Base-by-base conservation (phyloP, 2,329 filamentous ascomycete species). In the Grosmannia huntii region DNA sequence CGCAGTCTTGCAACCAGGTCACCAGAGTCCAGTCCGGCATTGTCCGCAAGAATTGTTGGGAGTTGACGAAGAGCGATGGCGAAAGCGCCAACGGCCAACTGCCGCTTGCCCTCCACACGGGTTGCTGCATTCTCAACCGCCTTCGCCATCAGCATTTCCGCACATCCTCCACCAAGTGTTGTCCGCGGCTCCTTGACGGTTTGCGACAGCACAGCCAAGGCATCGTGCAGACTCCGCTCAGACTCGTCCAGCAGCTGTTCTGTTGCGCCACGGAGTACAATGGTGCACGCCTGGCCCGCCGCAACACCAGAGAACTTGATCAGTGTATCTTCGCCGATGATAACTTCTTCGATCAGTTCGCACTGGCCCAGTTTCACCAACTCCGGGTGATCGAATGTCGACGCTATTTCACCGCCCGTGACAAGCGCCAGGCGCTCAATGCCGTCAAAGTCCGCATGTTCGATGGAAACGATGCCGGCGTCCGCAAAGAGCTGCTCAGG, bases 91-190 rank as follows among this genome's bases (percentile, higher is more conserved):
- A 97, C 92, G 2, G 94, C 94, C 67, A 96, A 80, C 66, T 95
- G 91, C 73, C 94, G 92, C 84, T 99, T 99, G 71, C 94, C 94
- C 65, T 94, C 90, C 9, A 96, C 88, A 67, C 95, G 92, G 62
- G 95, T 91, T 25, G 91, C 91, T 5, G 90, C 90, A 61, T 87
- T 88, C 69, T 96, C 92, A 25, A 99, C 94, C 9, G 94, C 94
- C 79, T 96, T 96, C 63, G 92, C 89, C 94, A 99, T 99, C 65
- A 95, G 77, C 92, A 97, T 97, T 81, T 99, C 94, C 5, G 92
- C 91, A 69, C 90, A 97, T 31, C 94, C 94, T 68, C 94, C 94
- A 57, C 94, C 94, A 3, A 99, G 84, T 0, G 94, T 97, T 49
- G 91, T 95, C 70, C 89, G 85, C 56, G 94, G 94, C 74, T 96